Evolutionary conservation across 2,329 filamentous ascomycete genomes (phyloP).

Genomic region (Blumeria graminis): DNA sequence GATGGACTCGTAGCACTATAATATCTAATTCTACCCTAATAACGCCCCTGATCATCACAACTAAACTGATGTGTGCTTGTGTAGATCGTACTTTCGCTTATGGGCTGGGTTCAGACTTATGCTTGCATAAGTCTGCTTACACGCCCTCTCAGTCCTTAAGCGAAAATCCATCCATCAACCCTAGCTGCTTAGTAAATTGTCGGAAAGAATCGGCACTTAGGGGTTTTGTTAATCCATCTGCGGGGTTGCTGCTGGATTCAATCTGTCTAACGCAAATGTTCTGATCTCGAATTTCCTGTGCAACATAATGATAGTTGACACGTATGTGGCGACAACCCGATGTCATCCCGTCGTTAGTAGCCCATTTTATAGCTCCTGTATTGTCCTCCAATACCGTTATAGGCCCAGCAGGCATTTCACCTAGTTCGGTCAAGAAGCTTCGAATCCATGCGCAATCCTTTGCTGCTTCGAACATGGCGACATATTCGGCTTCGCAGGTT

Average conservation of each 20-base stretch:
- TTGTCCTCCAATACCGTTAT: neutral
- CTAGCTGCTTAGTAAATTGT: neutral
- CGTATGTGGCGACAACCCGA: neutral
- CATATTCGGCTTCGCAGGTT: neutral
- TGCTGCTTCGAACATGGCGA: neutral
- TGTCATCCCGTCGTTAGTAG: neutral
- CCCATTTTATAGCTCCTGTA: neutral
- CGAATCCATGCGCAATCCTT: conserved; percentile 1
- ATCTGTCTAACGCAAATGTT: neutral
- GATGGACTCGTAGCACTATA: too few relatives aligned
- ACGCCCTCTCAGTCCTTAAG: neutral
- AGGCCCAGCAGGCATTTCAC: neutral
- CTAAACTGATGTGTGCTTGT: too few relatives aligned
- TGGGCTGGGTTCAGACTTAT: too few relatives aligned
- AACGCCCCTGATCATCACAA: too few relatives aligned
- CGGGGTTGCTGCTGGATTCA: neutral
- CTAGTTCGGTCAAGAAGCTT: neutral
- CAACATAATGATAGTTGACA: neutral
- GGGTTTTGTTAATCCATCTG: neutral
- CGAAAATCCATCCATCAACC: neutral
- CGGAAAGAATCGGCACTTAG: neutral
- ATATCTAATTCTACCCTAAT: too few relatives aligned
- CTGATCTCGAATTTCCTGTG: neutral
- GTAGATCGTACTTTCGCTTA: too few relatives aligned
- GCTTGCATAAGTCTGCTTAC: too few relatives aligned